Base-by-base conservation (phyloP, 768 basidiomycete species). In the Serendipita indica region DNA sequence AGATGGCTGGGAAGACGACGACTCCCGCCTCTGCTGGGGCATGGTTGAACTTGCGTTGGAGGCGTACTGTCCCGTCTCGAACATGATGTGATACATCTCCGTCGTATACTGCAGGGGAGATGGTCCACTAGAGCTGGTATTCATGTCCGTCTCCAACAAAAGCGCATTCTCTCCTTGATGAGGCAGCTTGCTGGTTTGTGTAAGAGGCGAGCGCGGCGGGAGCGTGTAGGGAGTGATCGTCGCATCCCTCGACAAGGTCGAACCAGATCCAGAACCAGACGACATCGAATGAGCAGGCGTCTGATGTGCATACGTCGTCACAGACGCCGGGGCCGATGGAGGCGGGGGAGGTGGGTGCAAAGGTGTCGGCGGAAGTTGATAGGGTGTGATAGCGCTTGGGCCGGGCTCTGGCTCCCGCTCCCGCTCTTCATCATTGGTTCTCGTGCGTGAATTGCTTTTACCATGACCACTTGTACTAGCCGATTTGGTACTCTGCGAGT, bases 71-170 rank as follows among this genome's bases (percentile, higher is more conserved):
- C 41, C 41, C n/a, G n/a, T n/a, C n/a, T n/a, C 18, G 27, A 43
- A 43, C 41, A 18, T n/a, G 41, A 43, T n/a, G 27, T 43, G 41
- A 43, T 43, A 43, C 41, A 43, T 43, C 41, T 43, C 41, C 5
- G 41, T 43, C 2, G 41, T 43, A 43, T 43, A 43, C 16, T 25
- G 41, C 5, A 43, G 18, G 16, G 41, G 41, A 1, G 41, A 43
- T 18, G 41, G 41, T n/a, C 35, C 35, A 39, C 35, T 39, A 13
- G 35, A 13, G 18, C 13, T 39, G 35, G 18, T 39, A 39, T n/a
- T n/a, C 41, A 25, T 18, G 7, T 25, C 5, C 41, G 41, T 43
- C 6, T 43, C 41, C 41, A 43, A 43, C 41, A 43, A 43, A n/a
- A 43, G 16, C 41, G 41, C 41, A n/a, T 43, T 43, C 18, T n/a